Evolutionary conservation across 1,284 basidiomycete genomes (phyloP).

Genomic region (Anthracocystis panici-leucophaei): DNA sequence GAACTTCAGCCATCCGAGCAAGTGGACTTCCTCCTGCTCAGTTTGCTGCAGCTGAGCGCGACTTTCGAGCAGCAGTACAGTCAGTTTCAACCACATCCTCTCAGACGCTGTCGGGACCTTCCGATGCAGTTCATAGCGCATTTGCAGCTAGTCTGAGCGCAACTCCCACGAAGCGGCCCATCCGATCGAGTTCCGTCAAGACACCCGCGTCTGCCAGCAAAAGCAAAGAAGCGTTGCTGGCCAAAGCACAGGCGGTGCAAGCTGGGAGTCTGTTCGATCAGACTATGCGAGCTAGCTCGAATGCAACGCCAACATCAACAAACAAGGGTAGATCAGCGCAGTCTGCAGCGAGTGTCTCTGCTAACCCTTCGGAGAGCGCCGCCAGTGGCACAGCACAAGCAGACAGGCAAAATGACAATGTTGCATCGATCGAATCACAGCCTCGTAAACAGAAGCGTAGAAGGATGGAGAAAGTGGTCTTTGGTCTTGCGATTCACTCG

Average conservation of each 20-base stretch:
- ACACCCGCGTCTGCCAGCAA: slow-evolving; percentile 15
- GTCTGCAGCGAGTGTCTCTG: background rate
- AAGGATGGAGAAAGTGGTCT: slow-evolving; percentile 38
- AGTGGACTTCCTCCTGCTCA: slow-evolving; percentile 43
- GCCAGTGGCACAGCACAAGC: background rate
- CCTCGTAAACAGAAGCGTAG: slow-evolving; percentile 23
- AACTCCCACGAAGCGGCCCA: slow-evolving; percentile 5
- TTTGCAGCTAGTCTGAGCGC: slow-evolving; percentile 26
- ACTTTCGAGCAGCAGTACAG: slow-evolving; percentile 44
- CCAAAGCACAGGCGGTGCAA: slow-evolving; percentile 50
- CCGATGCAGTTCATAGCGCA: slow-evolving; percentile 24
- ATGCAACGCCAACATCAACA: background rate
- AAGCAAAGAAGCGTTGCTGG: slow-evolving; percentile 40
- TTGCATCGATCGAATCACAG: slow-evolving; percentile 6
- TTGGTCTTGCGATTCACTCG: slow-evolving; percentile 35
- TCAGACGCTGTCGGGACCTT: slow-evolving; percentile 34
- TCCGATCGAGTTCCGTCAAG: slow-evolving; percentile 17
- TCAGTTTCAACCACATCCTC: slow-evolving; percentile 30
- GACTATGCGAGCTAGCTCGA: slow-evolving; percentile 26
- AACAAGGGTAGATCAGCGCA: slow-evolving; percentile 1
- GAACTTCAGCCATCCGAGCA: slow-evolving; percentile 32
- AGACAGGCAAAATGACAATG: background rate
- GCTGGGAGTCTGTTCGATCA: slow-evolving; percentile 47
- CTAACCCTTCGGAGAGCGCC: background rate
- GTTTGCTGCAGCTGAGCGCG: slow-evolving; percentile 43